Evolutionary conservation across 2,329 filamentous ascomycete species (phyloP).

Genomic region (Plectosphaerella sp.): DNA sequence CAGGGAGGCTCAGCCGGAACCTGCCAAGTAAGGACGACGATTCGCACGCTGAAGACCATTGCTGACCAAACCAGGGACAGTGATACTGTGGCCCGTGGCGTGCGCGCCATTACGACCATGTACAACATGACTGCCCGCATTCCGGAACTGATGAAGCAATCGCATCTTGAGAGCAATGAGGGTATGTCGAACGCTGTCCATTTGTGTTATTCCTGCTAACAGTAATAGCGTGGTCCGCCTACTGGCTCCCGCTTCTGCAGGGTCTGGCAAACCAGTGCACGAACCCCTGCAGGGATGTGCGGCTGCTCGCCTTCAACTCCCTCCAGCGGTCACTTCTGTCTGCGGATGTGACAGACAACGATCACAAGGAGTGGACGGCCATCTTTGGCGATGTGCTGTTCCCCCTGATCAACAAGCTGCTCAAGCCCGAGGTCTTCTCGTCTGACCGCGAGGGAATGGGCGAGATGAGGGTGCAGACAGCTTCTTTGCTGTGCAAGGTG

Average conservation of each 20-base stretch:
- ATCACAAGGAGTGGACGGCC: constrained; percentile 88
- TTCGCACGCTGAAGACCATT: constrained; percentile 19
- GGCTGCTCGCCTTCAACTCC: constrained; percentile 80
- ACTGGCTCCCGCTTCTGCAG: constrained; percentile 94
- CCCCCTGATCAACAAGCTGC: constrained; percentile 76
- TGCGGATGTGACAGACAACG: constrained; percentile 74
- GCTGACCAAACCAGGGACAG: constrained; percentile 45
- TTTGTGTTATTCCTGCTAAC: neutral
- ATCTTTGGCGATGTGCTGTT: constrained; percentile 95
- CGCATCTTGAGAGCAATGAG: constrained; percentile 83
- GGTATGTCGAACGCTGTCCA: constrained; percentile 40
- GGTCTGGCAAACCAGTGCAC: constrained; percentile 85
- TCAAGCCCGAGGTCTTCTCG: constrained; percentile 93
- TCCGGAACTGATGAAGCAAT: constrained; percentile 84
- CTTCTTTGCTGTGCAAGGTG: constrained; percentile 88
- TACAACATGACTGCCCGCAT: constrained; percentile 79
- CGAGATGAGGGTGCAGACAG: constrained; percentile 87
- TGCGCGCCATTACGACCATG: constrained; percentile 76
- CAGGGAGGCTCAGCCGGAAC: constrained; percentile 45
- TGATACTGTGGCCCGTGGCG: constrained; percentile 69
- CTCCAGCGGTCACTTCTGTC: constrained; percentile 84
- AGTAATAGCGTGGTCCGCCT: constrained; percentile 83
- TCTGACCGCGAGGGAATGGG: constrained; percentile 90
- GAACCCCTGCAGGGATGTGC: constrained; percentile 89
- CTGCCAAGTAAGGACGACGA: constrained; percentile 43